Evolutionary conservation across 2,329 filamentous ascomycete species (phyloP), one percentile per base, ranked within the genome.

Genomic region (Didymellaceae sp.): DNA sequence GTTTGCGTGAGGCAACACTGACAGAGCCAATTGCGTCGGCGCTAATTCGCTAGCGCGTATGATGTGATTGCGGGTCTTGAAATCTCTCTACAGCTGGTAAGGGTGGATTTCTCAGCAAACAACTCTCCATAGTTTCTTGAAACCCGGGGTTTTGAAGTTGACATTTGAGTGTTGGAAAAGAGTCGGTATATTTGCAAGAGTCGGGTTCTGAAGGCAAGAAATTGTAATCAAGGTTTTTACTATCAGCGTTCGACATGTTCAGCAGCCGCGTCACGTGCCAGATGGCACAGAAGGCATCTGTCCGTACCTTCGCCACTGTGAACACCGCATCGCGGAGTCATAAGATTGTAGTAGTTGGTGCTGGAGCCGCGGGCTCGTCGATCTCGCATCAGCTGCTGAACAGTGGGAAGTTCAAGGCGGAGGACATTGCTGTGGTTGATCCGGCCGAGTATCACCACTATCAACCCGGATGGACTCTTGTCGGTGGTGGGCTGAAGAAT

Each of bases 391-490:
- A 90, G 73, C 80, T 90, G 3, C 79, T 88, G 3, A 79, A 79
- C 2, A 76, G 78, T 0, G 84, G 83, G 33, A 78, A 78, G 20
- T 87, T 87, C 61, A 57, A 69, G 0, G 73, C 77, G 33, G 76
- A 84, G 24, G 86, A 88, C 52, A 86, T 88, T 53, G 85, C 86
- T 21, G 62, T 88, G 20, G 73, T 88, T 33, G 86, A 88, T 56
- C 86, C 86, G 0, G 78, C 85, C 1, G 66, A 73, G 57, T 85
- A 79, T 77, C 85, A 88, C 64, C 78, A 88, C 72, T 88, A 87
- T 66, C 86, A 88, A 68, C 84, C 86, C 1, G 86, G 86, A 45
- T 88, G 85, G 85, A 88, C 86, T 2, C 76, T 88, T 1, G 86
- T 88, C 2, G 86, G 85, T 33, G 85, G 82, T 30, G 86, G 86